Percentiles rank a stretch among this genome's conserved stretches.
These are phyloP conservation scores for Clonostachys chloroleuca DNA, from an alignment of 2,329 filamentous ascomycete species.

Conservation along the genomic window DNA sequence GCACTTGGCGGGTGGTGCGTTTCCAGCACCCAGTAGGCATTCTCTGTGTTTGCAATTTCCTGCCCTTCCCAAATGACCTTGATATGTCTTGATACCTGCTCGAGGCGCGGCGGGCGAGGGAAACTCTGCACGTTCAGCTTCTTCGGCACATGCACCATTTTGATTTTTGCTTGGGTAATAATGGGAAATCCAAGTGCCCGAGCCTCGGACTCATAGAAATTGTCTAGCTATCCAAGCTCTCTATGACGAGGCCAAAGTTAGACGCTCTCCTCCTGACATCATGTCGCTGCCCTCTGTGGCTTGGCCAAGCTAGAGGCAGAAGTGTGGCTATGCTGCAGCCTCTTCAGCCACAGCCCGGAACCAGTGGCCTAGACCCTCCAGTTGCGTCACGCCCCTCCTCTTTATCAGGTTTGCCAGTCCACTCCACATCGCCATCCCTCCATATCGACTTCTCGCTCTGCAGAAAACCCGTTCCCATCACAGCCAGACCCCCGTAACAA, in stretches of 20 bases:
- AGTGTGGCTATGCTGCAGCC: too few species aligned
- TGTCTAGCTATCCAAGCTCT: neutral
- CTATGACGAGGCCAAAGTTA: neutral
- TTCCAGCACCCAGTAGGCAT: conserved; percentile 59
- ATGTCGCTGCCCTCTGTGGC: too few species aligned
- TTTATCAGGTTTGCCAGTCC: too few species aligned
- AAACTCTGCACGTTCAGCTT: conserved; percentile 53
- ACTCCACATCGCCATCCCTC: too few species aligned
- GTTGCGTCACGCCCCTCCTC: too few species aligned
- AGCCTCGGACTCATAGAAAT: neutral
- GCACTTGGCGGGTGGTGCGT: conserved; percentile 58
- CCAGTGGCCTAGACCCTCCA: too few species aligned
- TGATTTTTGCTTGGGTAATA: neutral
- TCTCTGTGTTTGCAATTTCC: conserved; percentile 51
- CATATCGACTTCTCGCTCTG: too few species aligned
- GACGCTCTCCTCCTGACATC: too few species aligned
- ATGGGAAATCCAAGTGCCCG: neutral
- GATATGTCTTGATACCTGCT: conserved; percentile 48
- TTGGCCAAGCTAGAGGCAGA: too few species aligned
- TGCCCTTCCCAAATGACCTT: conserved; percentile 50
- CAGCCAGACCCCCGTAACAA: neutral
- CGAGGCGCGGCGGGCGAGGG: conserved; percentile 53
- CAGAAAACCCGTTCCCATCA: too few species aligned
- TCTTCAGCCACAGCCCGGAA: too few species aligned
- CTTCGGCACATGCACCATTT: neutral